Evolutionary conservation across 768 basidiomycete species (phyloP).

Genomic region (Boletus rubropictus): DNA sequence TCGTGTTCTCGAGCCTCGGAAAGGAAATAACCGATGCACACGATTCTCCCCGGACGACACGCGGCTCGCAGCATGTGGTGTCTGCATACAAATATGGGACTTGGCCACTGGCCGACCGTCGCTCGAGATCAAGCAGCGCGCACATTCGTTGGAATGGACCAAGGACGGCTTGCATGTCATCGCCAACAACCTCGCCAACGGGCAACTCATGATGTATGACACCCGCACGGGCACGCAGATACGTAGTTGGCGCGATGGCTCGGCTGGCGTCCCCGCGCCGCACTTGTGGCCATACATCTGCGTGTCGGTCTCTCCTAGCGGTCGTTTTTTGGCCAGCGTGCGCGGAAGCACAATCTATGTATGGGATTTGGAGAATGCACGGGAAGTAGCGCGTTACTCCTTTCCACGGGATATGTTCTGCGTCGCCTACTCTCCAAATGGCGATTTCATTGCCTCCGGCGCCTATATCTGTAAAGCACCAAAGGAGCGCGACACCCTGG

Average conservation of each 20-base stretch:
- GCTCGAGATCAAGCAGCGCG: conserved; percentile 25
- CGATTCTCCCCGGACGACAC: conserved; percentile 22
- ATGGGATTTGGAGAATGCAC: conserved; percentile 14
- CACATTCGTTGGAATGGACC: conserved; percentile 23
- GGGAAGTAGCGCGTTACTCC: conserved; percentile 15
- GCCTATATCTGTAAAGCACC: conserved; percentile 15
- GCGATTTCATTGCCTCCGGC: conserved; percentile 16
- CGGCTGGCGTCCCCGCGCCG: neutral
- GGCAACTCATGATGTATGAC: conserved; percentile 24
- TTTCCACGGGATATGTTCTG: conserved; percentile 23
- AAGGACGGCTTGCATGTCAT: conserved; percentile 17
- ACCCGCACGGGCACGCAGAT: conserved; percentile 14
- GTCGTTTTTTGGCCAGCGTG: conserved; percentile 17
- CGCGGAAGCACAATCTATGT: conserved; percentile 14
- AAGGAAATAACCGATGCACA: conserved; percentile 22
- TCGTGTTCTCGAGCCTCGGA: conserved; percentile 17
- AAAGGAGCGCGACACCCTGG: conserved; percentile 1
- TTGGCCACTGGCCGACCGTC: conserved; percentile 12
- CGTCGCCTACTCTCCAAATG: conserved; percentile 21
- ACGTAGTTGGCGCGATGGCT: conserved; percentile 18
- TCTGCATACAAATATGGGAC: conserved; percentile 24
- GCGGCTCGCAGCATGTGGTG: conserved; percentile 21
- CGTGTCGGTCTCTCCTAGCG: conserved; percentile 19
- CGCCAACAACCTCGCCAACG: conserved; percentile 21
- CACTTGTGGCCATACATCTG: conserved; percentile 22